Evolutionary conservation across 2,329 filamentous ascomycete species (phyloP).

Genomic region (Cladosporium oxysporum): DNA sequence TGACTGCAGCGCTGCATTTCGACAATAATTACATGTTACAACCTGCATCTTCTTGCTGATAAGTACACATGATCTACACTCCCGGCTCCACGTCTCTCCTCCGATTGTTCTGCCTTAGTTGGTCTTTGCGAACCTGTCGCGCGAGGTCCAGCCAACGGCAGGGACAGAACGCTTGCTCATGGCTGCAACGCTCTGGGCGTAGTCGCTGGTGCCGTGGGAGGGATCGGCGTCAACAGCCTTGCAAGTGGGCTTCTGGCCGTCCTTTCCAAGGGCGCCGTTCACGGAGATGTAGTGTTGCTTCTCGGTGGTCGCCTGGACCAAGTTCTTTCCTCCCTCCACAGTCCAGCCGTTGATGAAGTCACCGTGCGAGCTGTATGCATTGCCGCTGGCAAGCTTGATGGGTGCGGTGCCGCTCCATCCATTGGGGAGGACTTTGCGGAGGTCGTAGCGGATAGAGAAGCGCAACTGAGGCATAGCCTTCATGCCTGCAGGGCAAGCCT

Average conservation of each 20-base stretch:
- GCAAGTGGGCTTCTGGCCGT: constrained; percentile 37
- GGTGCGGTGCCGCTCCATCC: constrained; percentile 50
- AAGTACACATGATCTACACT: not conserved
- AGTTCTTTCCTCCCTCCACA: constrained; percentile 43
- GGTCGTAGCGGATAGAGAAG: constrained; percentile 52
- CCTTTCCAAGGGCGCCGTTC: constrained; percentile 39
- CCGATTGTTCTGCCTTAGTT: not conserved
- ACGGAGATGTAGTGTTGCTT: constrained; percentile 41
- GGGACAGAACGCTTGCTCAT: constrained; percentile 26
- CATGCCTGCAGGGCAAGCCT: constrained; percentile 47
- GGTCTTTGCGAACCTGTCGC: constrained; percentile 14
- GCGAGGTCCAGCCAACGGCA: constrained; percentile 18
- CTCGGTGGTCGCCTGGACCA: constrained; percentile 41
- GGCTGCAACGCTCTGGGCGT: constrained; percentile 39
- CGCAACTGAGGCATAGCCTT: constrained; percentile 51
- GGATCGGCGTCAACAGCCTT: constrained; percentile 46
- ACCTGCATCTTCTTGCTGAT: not conserved
- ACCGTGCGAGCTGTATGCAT: constrained; percentile 48
- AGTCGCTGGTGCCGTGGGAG: constrained; percentile 44
- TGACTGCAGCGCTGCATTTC: not conserved
- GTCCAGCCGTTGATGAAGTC: constrained; percentile 54
- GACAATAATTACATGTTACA: not conserved
- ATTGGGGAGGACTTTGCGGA: constrained; percentile 45
- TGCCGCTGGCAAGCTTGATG: constrained; percentile 46
- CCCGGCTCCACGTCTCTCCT: not conserved